These are phyloP conservation scores for Paracoccidioides lutzii DNA, from an alignment of 2,329 filamentous ascomycete species.

Conservation along the genomic window DNA sequence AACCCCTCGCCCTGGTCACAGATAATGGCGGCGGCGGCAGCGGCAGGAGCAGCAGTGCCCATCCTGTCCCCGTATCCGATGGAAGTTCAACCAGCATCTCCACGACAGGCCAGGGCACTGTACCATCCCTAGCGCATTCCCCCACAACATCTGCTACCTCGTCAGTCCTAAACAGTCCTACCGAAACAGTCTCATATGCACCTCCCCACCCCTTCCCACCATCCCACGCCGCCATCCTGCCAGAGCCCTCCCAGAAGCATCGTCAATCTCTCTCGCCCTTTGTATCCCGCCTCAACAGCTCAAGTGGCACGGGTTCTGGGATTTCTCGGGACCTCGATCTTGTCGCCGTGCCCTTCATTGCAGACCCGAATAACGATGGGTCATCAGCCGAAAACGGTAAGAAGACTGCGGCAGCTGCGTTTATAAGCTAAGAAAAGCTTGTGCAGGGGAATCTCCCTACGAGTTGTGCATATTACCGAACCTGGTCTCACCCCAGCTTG, in stretches of 20 bases:
- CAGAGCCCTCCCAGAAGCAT: not conserved
- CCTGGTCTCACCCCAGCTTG: too few relatives aligned
- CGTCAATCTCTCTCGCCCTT: constrained; percentile 15
- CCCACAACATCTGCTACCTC: constrained; percentile 29
- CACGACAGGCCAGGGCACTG: constrained; percentile 13
- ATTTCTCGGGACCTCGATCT: not conserved
- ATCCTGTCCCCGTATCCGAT: constrained; percentile 9
- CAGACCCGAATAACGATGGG: not conserved
- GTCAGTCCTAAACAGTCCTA: constrained; percentile 22
- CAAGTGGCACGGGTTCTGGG: not conserved
- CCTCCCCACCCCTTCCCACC: not conserved
- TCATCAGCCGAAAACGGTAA: not conserved
- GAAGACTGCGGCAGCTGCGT: not conserved
- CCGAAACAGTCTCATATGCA: constrained; percentile 16
- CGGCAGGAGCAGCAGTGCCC: constrained; percentile 5
- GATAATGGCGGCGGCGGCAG: not conserved
- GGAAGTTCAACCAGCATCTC: not conserved
- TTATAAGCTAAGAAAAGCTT: not conserved
- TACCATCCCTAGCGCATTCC: constrained; percentile 25
- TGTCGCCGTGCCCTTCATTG: not conserved
- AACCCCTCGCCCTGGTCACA: not conserved
- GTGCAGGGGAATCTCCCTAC: not conserved
- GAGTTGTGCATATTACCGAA: too few relatives aligned
- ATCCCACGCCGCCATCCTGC: not conserved
- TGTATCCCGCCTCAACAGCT: constrained; percentile 6